These are phyloP conservation scores for Mycena sp. DNA, from an alignment of 1,284 basidiomycete genomes.

Conservation along the genomic window DNA sequence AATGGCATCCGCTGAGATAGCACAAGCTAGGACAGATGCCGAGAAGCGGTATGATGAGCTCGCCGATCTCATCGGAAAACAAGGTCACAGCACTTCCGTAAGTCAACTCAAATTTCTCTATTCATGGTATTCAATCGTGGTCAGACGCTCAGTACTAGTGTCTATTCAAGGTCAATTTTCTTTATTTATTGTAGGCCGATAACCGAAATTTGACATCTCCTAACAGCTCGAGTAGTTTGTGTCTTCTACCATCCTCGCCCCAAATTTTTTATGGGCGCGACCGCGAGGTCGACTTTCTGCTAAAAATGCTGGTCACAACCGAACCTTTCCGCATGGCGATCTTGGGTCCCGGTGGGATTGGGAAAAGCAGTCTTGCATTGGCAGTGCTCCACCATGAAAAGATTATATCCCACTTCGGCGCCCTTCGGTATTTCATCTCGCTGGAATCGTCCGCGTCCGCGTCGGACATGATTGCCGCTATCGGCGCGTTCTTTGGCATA, in stretches of 20 bases:
- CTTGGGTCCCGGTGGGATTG: slow-evolving; percentile 18
- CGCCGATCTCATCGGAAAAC: too few species aligned
- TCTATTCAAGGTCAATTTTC: background rate
- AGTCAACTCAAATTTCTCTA: too few species aligned
- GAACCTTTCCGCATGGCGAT: slow-evolving; percentile 1
- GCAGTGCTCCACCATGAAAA: slow-evolving; percentile 1
- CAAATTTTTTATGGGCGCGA: slow-evolving; percentile 20
- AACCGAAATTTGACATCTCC: background rate
- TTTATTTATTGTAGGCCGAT: background rate
- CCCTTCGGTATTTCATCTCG: slow-evolving; percentile 1
- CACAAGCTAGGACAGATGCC: background rate
- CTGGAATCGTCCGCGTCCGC: background rate
- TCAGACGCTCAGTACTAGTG: background rate
- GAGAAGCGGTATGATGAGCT: too few species aligned
- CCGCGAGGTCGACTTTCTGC: background rate
- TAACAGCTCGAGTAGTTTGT: slow-evolving; percentile 4
- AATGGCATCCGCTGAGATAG: background rate
- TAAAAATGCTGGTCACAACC: background rate
- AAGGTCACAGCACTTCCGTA: too few species aligned
- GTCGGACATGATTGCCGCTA: background rate
- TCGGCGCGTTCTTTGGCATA: slow-evolving; percentile 1
- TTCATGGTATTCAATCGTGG: too few species aligned
- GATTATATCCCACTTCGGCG: background rate
- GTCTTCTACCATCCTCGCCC: slow-evolving; percentile 13
- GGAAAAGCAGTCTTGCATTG: slow-evolving; percentile 21